A percentile compares a stretch with the other conserved stretches of the same genome.
Conservation (phyloP, 768 basidiomycete genomes). For the Lentinula edodes region DNA sequence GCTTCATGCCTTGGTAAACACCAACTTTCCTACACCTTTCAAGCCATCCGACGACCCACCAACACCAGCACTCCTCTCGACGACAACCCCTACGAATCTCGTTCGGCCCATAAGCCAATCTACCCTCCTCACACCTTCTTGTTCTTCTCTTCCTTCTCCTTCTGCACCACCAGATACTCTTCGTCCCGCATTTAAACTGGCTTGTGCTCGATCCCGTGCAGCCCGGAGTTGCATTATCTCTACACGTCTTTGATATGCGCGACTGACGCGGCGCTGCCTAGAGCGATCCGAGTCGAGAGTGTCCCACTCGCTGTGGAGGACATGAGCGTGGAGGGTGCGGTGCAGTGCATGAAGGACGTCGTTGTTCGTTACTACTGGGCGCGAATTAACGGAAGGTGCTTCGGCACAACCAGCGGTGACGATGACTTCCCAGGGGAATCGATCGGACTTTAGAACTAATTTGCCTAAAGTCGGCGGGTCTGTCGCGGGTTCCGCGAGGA, state of each 20-base stretch:
- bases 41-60: neutral
- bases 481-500: neutral
- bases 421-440: neutral
- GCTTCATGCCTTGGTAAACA: neutral
- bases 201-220: neutral
- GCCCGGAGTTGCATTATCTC: neutral
- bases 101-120: conserved; percentile 4
- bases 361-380: neutral
- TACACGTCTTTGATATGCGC: neutral
- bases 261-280: neutral
- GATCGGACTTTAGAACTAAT: neutral
- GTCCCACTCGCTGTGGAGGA: neutral
- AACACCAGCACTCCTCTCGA: neutral
- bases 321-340: neutral
- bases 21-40: neutral
- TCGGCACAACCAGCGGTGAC: neutral
- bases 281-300: neutral
- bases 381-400: neutral
- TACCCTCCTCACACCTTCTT: conserved; percentile 1
- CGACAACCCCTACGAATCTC: neutral
- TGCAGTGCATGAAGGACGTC: neutral
- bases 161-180: neutral
- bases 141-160: neutral
- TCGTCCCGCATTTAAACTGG: neutral
- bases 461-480: neutral